A percentile compares a stretch with the other conserved stretches of the same genome.
Conservation (phyloP, 257 asterid genomes). For the Salvia miltiorrhiza region DNA sequence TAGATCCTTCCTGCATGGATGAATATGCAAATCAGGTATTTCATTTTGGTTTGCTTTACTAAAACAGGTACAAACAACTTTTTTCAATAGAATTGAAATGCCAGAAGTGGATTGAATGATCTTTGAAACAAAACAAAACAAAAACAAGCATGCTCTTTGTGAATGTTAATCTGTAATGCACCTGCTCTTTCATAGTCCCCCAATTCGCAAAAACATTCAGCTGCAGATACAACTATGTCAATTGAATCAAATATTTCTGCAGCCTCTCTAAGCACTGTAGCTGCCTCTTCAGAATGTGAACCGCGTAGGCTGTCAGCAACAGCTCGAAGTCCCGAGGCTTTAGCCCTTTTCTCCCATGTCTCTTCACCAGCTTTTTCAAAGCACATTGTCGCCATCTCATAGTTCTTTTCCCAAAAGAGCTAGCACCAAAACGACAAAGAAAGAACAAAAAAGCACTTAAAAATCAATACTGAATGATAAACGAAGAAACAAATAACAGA, state of each 20-base stretch:
- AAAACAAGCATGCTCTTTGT: too few species aligned
- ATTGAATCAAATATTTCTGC: slow-evolving; percentile 62
- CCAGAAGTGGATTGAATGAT: neutral
- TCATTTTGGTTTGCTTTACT: too few species aligned
- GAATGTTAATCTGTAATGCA: slow-evolving; percentile 11
- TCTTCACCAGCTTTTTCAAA: slow-evolving; percentile 61
- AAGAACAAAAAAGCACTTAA: neutral
- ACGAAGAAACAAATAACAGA: neutral
- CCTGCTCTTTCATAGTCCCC: slow-evolving; percentile 63
- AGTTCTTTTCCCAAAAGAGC: slow-evolving; percentile 64
- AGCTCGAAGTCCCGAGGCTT: slow-evolving; percentile 51
- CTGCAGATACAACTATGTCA: slow-evolving; percentile 48
- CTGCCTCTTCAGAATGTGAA: slow-evolving; percentile 36
- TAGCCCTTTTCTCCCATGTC: slow-evolving; percentile 48
- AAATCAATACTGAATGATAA: neutral
- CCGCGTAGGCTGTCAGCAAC: slow-evolving; percentile 34
- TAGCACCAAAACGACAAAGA: slow-evolving; percentile 13
- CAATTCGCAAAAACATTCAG: slow-evolving; percentile 58
- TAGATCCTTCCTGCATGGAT: slow-evolving; percentile 44
- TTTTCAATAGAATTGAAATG: neutral
- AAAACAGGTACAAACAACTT: too few species aligned
- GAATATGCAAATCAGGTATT: neutral
- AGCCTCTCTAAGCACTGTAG: slow-evolving; percentile 47
- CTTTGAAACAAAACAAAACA: neutral
- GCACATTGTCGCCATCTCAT: slow-evolving; percentile 73